phyloP scores from a whole-genome alignment of 371 early-diverging fungal species.

The Mortierella sp. region DNA sequence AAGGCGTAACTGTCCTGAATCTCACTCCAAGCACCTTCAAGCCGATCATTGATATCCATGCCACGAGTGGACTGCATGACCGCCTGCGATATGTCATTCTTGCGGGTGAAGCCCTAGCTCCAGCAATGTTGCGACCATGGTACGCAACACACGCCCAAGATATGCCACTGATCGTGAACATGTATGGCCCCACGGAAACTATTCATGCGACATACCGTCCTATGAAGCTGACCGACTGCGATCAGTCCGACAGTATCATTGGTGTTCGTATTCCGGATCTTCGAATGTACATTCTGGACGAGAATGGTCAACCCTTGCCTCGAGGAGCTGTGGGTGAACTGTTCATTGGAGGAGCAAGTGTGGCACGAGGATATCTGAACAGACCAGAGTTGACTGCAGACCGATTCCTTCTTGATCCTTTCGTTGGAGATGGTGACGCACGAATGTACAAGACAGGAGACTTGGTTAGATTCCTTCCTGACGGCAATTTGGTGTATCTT shows the following conservation, averaged over 20 bases:
- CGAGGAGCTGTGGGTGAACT: background rate
- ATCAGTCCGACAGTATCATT: background rate
- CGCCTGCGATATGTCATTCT: constrained; percentile 5
- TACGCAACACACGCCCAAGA: background rate
- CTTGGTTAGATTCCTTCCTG: constrained; percentile 23
- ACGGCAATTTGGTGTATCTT: constrained; percentile 24
- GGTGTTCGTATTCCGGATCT: constrained; percentile 5
- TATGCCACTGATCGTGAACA: background rate
- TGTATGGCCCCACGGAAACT: constrained; percentile 21
- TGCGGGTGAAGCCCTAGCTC: constrained; percentile 9
- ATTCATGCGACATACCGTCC: background rate
- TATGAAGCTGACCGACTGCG: background rate
- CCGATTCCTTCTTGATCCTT: background rate
- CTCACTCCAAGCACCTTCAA: constrained; percentile 4
- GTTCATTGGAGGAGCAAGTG: background rate
- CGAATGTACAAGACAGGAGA: constrained; percentile 12
- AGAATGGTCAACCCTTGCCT: background rate
- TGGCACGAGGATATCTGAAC: constrained; percentile 6
- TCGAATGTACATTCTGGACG: constrained; percentile 4
- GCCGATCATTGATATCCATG: background rate
- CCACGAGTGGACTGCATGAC: background rate
- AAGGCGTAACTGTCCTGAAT: constrained; percentile 3
- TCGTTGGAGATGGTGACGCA: background rate
- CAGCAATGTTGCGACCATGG: background rate
- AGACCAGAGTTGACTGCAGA: constrained; percentile 3